phyloP scores from a whole-genome alignment of 106 monocot species.

The Agapanthus africanus region DNA sequence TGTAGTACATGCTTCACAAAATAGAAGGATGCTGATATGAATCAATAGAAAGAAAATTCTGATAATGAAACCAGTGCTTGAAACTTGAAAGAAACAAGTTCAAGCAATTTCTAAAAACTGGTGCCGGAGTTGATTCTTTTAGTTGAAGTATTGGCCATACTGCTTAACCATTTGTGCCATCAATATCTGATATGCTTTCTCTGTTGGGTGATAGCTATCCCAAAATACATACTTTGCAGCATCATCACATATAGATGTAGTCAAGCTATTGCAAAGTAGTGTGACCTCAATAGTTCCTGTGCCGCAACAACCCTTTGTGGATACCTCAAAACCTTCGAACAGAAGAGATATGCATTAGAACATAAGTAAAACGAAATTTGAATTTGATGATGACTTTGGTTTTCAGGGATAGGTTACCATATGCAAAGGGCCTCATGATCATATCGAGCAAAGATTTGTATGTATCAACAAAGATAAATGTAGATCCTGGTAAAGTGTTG shows the following conservation, averaged over 20 bases:
- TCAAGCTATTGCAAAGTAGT: constrained; percentile 27
- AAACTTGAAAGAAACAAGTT: background rate
- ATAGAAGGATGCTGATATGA: background rate
- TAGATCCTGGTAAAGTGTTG: constrained; percentile 9
- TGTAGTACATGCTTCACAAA: background rate
- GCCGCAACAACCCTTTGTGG: constrained; percentile 40
- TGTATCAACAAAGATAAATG: constrained; percentile 36
- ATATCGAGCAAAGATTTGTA: constrained; percentile 41
- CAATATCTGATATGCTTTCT: constrained; percentile 26
- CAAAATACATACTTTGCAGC: constrained; percentile 33
- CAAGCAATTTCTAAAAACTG: background rate
- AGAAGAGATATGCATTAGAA: constrained; percentile 2
- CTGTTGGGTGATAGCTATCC: constrained; percentile 42
- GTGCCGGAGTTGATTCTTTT: background rate
- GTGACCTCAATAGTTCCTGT: constrained; percentile 32
- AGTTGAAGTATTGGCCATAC: constrained; percentile 3
- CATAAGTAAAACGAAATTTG: background rate
- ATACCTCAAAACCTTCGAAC: constrained; percentile 31
- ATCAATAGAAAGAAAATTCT: background rate
- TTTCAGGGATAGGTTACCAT: constrained; percentile 34
- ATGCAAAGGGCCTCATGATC: constrained; percentile 23
- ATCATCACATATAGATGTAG: constrained; percentile 20
- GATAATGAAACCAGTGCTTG: background rate
- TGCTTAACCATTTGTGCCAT: constrained; percentile 15
- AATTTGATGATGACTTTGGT: background rate